phyloP scores from a whole-genome alignment of 1,284 basidiomycete genomes.

The Fomes fomentarius region DNA sequence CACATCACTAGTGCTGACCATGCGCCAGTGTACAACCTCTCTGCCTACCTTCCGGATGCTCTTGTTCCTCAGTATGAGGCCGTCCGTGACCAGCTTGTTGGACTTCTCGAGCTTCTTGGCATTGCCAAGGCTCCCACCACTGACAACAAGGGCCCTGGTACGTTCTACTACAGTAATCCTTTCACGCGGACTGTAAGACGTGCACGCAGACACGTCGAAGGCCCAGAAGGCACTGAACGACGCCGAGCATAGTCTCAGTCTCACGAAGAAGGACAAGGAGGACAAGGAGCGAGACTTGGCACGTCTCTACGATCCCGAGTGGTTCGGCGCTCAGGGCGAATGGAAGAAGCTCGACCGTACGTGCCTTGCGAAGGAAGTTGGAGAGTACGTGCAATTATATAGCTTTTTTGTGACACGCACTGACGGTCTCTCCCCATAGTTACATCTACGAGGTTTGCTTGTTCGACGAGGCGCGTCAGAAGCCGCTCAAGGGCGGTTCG shows the following conservation, averaged over 20 bases:
- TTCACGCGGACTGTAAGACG: too few species aligned
- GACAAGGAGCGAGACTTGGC: slow-evolving; percentile 56
- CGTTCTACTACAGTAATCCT: too few species aligned
- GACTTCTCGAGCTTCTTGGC: slow-evolving; percentile 71
- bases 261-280: slow-evolving; percentile 49
- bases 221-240: slow-evolving; percentile 70
- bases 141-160: not conserved
- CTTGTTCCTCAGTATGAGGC: slow-evolving; percentile 78
- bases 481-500: slow-evolving; percentile 81
- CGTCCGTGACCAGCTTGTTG: slow-evolving; percentile 65
- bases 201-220: slow-evolving; percentile 49
- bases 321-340: slow-evolving; percentile 85
- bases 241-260: slow-evolving; percentile 56
- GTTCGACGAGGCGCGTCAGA: slow-evolving; percentile 88
- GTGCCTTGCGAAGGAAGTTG: slow-evolving; percentile 83
- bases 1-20: not conserved
- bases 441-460: slow-evolving; percentile 98
- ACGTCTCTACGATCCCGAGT: slow-evolving; percentile 63
- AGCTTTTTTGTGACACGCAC: not conserved
- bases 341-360: slow-evolving; percentile 93
- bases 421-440: slow-evolving; percentile 40
- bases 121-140: slow-evolving; percentile 47
- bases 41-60: slow-evolving; percentile 87
- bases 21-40: slow-evolving; percentile 74
- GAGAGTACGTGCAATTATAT: slow-evolving; percentile 70